Evolutionary conservation across 805 yeast species (phyloP), one percentile per base, ranked within the genome.

Genomic region (Metschnikowia aberdeeniae): DNA sequence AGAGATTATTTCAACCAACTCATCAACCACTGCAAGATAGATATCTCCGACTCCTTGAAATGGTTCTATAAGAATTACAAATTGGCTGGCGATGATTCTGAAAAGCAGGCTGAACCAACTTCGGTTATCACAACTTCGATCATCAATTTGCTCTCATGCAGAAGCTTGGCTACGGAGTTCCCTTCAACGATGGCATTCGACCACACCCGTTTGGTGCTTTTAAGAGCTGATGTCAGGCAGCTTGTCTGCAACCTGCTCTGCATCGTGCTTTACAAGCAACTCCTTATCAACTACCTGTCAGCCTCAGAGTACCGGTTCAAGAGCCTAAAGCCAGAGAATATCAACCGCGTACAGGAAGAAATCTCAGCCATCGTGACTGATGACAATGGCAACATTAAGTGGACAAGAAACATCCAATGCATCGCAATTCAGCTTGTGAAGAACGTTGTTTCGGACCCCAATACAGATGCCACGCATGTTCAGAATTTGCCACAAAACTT

Each of bases 171-270:
- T 20, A 74, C 80, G 30, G 90, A 84, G 58, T 89, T 87, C 63
- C 97, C 96, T 31, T 79, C 86, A 1, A 81, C 95, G 1, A 71
- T 89, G 55, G 81, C 89, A 4, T 89, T 89, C 65, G 97, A 89
- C 65, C 89, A 85, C 57, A 80, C 93, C 2, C 73, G 96, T 47
- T 68, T 89, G 47, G 81, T 87, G 11, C 72, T 86, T 34, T 68
- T 89, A 46, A 74, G 96, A 54, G 92, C 96, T 0, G 96, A 89
- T 62, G 81, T 89, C 28, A 77, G 96, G 51, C 95, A 88, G 64
- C 69, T 87, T 41, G 89, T 87, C 26, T 88, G 96, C 60, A 72
- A 86, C 33, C 82, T 86, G 61, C 73, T 89, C 42, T 86, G 95
- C 54, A 63, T 80, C 33, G 80, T 84, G 17, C 64, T 89, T 35